Base-by-base conservation (phyloP, 345 rosid genomes). In the Streptanthus diversifolius region DNA sequence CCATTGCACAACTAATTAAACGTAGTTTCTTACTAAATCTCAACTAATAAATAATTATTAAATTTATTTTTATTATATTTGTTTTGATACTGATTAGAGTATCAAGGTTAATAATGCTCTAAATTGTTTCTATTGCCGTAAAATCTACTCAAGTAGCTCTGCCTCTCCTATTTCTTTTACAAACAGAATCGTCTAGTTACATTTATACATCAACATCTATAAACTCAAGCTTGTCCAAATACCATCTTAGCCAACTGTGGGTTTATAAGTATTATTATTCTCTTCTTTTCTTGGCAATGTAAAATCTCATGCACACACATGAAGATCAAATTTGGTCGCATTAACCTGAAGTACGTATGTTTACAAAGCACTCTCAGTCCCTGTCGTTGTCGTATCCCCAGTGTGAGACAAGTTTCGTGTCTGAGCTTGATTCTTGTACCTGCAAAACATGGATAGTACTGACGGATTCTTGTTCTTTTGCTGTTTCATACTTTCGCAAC, bases 381-480 rank as follows among this genome's bases (percentile, higher is more conserved):
- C 15, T 19, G 45, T 18, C 17, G 13, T 4, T 0, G 12, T 24
- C 0, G 54, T 45, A 29, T 48, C 57, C 43, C 51, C 56, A 32
- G 29, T 48, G 62, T 36, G 45, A 1, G 77, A 44, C 10, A 71
- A 37, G 49, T 65, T 30, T 15, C 25, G 71, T 0, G 68, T 71
- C 21, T 60, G 71, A 32, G 63, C 75, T 39, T 72, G 72, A 47
- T 45, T 71, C 72, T 71, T 87, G 68, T 83, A 92, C 65, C 58
- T 87, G 51, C 83, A 77, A 80, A 90, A 92, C 52, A 88, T 53
- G 70, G 82, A 61, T 0, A 66, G 58, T 51, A 92, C 70, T 1
- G 95, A 83, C 13, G 72, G 39, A 22, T 68, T 73, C 57, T 59
- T 70, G 32, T 64, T 70, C 47, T 17, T 47, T 3, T 6, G 69